These are phyloP conservation scores for Perilla frutescens DNA, from an alignment of 257 asterid genomes.

Conservation along the genomic window DNA sequence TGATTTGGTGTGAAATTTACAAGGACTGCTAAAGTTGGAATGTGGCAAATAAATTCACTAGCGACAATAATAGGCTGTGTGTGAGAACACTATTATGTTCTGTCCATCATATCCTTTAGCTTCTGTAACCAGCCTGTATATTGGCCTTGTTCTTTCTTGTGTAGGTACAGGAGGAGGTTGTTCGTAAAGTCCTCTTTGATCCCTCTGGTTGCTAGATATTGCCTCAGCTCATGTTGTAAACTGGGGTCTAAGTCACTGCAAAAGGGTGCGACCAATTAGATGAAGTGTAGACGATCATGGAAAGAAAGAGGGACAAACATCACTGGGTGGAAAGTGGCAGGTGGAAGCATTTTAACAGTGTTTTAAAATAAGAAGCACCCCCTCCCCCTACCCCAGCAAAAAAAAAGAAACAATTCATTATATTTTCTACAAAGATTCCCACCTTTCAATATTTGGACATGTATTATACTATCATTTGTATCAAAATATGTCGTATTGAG, in stretches of 20 bases:
- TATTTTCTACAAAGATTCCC: not conserved
- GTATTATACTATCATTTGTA: not conserved
- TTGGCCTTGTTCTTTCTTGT: slow-evolving; percentile 80
- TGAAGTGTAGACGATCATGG: not conserved
- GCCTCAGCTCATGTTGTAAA: slow-evolving; percentile 67
- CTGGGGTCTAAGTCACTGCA: slow-evolving; percentile 68
- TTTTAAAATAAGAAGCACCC: not conserved
- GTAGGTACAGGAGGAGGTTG: slow-evolving; percentile 69
- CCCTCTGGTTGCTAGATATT: slow-evolving; percentile 73
- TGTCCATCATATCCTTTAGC: slow-evolving; percentile 51
- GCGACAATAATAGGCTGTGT: not conserved
- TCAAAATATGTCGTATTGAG: not conserved
- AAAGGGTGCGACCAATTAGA: slow-evolving; percentile 24
- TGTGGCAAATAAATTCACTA: not conserved
- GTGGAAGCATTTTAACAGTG: not conserved
- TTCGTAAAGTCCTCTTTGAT: slow-evolving; percentile 58
- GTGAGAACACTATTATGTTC: slow-evolving; percentile 20
- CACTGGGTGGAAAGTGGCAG: not conserved
- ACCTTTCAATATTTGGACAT: not conserved
- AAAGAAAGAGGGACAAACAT: slow-evolving; percentile 2
- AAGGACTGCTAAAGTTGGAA: slow-evolving; percentile 12
- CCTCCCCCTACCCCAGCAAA: not conserved
- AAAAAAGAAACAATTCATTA: not conserved
- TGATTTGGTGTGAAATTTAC: slow-evolving; percentile 11
- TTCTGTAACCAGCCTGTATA: slow-evolving; percentile 81